Evolutionary conservation across 805 yeast species (phyloP).

Genomic region (Starmerella floricola): DNA sequence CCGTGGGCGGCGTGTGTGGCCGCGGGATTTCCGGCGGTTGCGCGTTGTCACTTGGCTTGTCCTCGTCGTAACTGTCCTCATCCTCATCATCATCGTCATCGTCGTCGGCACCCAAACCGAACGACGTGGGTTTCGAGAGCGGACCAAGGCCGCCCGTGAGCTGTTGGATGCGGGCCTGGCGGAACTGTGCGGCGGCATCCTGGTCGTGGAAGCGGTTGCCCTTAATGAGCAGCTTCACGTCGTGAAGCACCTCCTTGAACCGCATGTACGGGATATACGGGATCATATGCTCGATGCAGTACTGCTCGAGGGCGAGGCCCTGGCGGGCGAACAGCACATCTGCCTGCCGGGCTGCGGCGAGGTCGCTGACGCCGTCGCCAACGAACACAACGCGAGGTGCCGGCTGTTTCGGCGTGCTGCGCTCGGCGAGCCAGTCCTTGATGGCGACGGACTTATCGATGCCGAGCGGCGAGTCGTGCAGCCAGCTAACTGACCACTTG

Average conservation of each 20-base stretch:
- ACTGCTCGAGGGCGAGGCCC: slow-evolving; percentile 33
- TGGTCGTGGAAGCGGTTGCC: slow-evolving; percentile 25
- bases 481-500: slow-evolving; percentile 33
- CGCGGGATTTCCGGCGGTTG: slow-evolving; percentile 5
- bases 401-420: slow-evolving; percentile 17
- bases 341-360: slow-evolving; percentile 36
- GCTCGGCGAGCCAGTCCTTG: slow-evolving; percentile 28
- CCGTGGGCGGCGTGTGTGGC: slow-evolving; percentile 18
- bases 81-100: slow-evolving; percentile 14
- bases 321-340: slow-evolving; percentile 35
- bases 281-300: slow-evolving; percentile 32
- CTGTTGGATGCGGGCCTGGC: slow-evolving; percentile 17
- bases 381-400: slow-evolving; percentile 42
- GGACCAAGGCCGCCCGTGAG: slow-evolving; percentile 24
- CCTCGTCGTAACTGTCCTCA: slow-evolving; percentile 12
- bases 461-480: slow-evolving; percentile 35
- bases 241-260: slow-evolving; percentile 32
- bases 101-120: slow-evolving; percentile 15
- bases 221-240: slow-evolving; percentile 25
- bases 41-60: neutral
- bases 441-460: slow-evolving; percentile 36
- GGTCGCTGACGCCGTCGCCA: slow-evolving; percentile 46
- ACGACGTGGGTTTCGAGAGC: slow-evolving; percentile 15
- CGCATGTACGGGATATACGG: slow-evolving; percentile 35
- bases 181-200: slow-evolving; percentile 20